A percentile compares a stretch with the other conserved stretches of the same genome.
phyloP scores from a whole-genome alignment of 2,329 filamentous ascomycete genomes.

The Bipolaris zeicola region DNA sequence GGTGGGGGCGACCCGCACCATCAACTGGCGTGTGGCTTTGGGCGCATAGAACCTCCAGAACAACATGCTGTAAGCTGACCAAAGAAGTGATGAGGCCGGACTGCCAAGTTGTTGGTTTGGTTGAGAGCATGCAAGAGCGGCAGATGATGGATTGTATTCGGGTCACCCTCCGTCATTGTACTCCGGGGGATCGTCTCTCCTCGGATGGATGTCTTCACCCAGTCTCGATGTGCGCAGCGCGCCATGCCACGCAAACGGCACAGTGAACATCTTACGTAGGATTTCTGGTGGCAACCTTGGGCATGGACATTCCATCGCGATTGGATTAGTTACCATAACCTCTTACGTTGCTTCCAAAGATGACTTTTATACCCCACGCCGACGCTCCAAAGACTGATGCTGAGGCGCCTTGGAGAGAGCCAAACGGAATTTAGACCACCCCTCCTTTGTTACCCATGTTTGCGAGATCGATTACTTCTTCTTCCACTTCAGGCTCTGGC shows the following conservation, averaged over 20 bases:
- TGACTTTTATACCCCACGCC: not conserved
- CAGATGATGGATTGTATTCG: not conserved
- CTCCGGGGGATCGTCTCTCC: not conserved
- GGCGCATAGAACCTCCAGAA: conserved; percentile 3
- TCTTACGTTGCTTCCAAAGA: not conserved
- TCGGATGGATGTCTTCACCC: not conserved
- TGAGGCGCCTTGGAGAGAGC: not conserved
- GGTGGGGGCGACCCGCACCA: conserved; percentile 1
- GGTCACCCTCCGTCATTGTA: not conserved
- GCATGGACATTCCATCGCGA: not conserved
- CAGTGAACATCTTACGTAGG: conserved; percentile 1
- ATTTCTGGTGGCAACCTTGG: not conserved
- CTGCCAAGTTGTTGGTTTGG: not conserved
- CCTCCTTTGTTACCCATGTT: conserved; percentile 42
- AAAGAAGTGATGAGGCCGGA: not conserved
- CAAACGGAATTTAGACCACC: conserved; percentile 24
- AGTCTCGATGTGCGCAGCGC: not conserved
- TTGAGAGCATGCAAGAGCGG: not conserved
- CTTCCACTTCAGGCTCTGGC: conserved; percentile 36
- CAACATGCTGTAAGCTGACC: not conserved
- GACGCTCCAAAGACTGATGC: not conserved
- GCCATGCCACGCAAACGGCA: not conserved
- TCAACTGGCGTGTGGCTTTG: conserved; percentile 1
- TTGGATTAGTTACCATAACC: conserved; percentile 3
- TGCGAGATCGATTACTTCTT: conserved; percentile 47